Base-by-base conservation (phyloP, 257 asterid species). In the Perilla frutescens region DNA sequence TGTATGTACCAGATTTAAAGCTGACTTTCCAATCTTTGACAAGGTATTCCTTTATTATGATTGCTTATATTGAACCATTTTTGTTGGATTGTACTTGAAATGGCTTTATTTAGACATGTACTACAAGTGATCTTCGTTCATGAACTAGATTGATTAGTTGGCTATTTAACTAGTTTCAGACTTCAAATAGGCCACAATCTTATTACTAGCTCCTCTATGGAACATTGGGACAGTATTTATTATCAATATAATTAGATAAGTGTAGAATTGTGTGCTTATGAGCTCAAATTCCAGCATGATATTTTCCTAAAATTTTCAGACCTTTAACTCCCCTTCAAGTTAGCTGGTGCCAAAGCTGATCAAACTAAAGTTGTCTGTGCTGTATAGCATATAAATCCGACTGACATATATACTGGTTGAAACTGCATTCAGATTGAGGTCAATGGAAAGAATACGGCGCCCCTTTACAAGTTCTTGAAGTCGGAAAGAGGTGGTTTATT, bases 381-480 rank as follows among this genome's bases (percentile, higher is more conserved):
- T 71, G 44, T 51, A 12, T 59, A 34, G 11, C 26, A 20, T 51
- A 3, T 4, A 9, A 31, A 39, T 31, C 58, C 34, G 14, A 40
- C 41, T 65, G 29, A 58, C 29, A 26, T 10, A 62, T 7, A 34
- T 31, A 15, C 29, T 44, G 43, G 10, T 66, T 67, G 51, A 45
- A 69, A 34, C 44, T 66, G 8, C 70, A 5, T 76, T 54, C 72
- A 92, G 98, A 76, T 92, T 73, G 95, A 92, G 12, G 97, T 92
- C 62, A 90, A 92, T 14, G 96, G 98, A 11, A 83, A 86, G 76
- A 85, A 90, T 29, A 64, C 89, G 5, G 76, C 85, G 36, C 97
- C 98, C 10, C 90, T 92, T 8, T 92, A 86, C 83, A 87, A 87
- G 88, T 90, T 84, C 90, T 83, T 92, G 82, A 92, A 92, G 80